Base-by-base conservation (phyloP, 352 stramenopile species). In the Pythium oligandrum region DNA sequence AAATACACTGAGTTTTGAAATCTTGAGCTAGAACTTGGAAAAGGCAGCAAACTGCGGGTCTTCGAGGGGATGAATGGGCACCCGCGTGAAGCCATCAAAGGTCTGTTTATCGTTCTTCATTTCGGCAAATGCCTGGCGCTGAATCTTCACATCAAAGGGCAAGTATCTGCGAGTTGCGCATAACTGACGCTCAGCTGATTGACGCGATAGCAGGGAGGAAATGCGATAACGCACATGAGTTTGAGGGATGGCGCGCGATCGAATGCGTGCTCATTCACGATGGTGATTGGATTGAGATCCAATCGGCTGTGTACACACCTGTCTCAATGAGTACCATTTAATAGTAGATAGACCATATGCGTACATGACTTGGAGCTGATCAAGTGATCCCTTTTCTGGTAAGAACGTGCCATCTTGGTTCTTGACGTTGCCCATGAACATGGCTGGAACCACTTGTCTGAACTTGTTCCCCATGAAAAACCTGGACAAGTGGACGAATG, bases 191-290 rank as follows among this genome's bases (percentile, higher is more conserved):
- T 26, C 17, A 26, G 17, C 17, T 26, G 17, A 26, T 26, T 26
- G 17, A 26, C 17, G 17, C 17, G 17, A 26, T 26, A 26, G 17
- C 17, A 26, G 17, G 17, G 17, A 26, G 17, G 17, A 26, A 26
- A 26, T 26, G 4, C 6, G 5, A 11, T 48, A 37, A 65, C 67
- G 30, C 57, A 89, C 78, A 90, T 87, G 58, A 88, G 61, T 61
- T 88, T 48, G n/a, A 93, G 66, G 6, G 68, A 73, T 2, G 75
- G 67, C 4, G 61, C 72, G 4, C 57, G 44, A 4, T 75, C 33
- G 44, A 90, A 90, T 9, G 79, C 72, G 55, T 90, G 79, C 64
- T 90, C 82, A 47, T 88, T 81, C n/a, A 93, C 75, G 53, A 88
- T 64, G 10, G 47, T 12, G 40, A 93, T 69, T 1, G 79, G 79